These are phyloP conservation scores for Bryum argenteum DNA, from an alignment of 225 moss, liverwort and hornwort genomes.

Conservation along the genomic window DNA sequence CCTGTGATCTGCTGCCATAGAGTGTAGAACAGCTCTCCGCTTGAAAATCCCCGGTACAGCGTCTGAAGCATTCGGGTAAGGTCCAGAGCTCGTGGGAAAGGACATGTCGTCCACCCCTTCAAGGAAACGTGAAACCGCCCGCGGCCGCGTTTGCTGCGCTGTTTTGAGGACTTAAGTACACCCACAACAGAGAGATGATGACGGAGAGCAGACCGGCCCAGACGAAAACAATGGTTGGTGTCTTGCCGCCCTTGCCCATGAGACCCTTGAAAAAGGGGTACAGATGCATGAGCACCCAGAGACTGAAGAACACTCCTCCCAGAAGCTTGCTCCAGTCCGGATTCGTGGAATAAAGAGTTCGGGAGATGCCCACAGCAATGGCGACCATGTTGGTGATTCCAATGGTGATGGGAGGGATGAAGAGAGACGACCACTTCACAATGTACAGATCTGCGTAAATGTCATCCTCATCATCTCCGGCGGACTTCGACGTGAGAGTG, in stretches of 20 bases:
- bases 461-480: slow-evolving; percentile 88
- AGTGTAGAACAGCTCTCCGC: background rate
- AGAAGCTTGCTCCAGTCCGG: slow-evolving; percentile 91
- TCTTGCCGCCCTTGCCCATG: slow-evolving; percentile 86
- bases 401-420: slow-evolving; percentile 92
- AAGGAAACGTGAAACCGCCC: slow-evolving; percentile 70
- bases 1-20: slow-evolving; percentile 12
- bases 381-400: slow-evolving; percentile 78
- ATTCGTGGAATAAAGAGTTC: slow-evolving; percentile 63
- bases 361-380: slow-evolving; percentile 77
- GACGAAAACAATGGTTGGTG: slow-evolving; percentile 86
- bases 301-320: slow-evolving; percentile 85
- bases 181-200: slow-evolving; percentile 90
- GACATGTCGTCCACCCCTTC: slow-evolving; percentile 9
- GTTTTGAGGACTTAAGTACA: slow-evolving; percentile 68
- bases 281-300: slow-evolving; percentile 85
- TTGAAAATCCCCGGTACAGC: background rate
- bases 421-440: slow-evolving; percentile 88
- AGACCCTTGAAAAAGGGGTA: slow-evolving; percentile 97
- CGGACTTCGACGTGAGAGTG: slow-evolving; percentile 80
- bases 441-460: slow-evolving; percentile 75
- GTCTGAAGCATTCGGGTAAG: background rate
- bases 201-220: slow-evolving; percentile 88
- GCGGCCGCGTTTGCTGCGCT: slow-evolving; percentile 29
- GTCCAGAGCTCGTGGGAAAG: background rate